Base-by-base conservation (phyloP, 768 basidiomycete genomes). In the Tylopilus intermedius region DNA sequence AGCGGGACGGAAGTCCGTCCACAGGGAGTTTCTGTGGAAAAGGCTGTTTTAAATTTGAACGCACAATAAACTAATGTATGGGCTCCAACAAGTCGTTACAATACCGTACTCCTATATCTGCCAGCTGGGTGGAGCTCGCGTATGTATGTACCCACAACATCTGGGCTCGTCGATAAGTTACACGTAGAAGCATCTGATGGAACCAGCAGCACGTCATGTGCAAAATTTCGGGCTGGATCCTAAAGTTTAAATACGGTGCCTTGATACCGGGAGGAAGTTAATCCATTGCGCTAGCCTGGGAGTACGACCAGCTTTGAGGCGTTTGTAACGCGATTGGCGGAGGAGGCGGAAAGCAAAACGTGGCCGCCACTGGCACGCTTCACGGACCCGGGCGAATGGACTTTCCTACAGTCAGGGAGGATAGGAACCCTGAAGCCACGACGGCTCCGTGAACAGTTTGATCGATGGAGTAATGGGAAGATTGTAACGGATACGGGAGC, bases 1-100 rank as follows among this genome's bases (percentile, higher is more conserved):
- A 33, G 43, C 24, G 27, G 47, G 30, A 50, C 53, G 46, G 43
- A 47, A 40, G 44, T 51, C 55, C 45, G 46, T 45, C 49, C 29
- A 21, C 15, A 46, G 32, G 37, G 15, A 18, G 50, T 53, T 58
- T 45, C 51, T 43, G 53, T 66, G 51, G 45, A 33, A 44, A 56
- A 43, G 13, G 10, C 39, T 5, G 39, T 40, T 10, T 38, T 22
- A 21, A 21, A 40, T 22, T 40, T 11, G 39, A 40, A 22, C n/a
- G 8, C 18, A 18, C 18, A 39, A 21, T 10, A 21, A 39, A 2
- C 7, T 8, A 18, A 13, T 39, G 38, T 22, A 22, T 22, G 11
- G 39, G 9, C 8, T 21, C 15, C 21, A 21, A 22, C 6, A 18
- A 22, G 39, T 22, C 9, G 39, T 22, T 10, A 22, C 2, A 21